Evolutionary conservation across 2,329 filamentous ascomycete genomes (phyloP).

Genomic region (Sporothrix pallida): DNA sequence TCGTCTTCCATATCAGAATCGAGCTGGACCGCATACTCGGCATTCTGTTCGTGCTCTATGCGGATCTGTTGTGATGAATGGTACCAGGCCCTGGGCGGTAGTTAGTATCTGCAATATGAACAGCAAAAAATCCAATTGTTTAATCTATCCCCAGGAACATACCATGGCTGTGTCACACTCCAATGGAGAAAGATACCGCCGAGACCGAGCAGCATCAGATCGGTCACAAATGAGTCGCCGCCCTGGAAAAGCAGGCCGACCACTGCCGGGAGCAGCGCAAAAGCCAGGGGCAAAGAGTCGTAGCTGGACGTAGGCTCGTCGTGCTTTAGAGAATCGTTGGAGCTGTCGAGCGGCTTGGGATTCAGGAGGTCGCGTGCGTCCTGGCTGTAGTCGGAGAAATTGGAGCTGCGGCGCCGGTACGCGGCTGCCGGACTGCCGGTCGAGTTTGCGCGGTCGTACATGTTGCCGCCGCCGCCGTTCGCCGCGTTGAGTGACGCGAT

Average conservation of each 20-base stretch:
- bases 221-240: constrained; percentile 81
- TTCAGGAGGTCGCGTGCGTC: constrained; percentile 75
- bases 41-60: constrained; percentile 54
- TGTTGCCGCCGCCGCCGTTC: neutral
- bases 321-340: constrained; percentile 46
- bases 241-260: constrained; percentile 84
- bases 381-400: constrained; percentile 73
- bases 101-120: neutral
- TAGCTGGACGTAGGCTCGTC: constrained; percentile 68
- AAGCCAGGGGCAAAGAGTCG: constrained; percentile 79
- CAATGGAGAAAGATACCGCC: constrained; percentile 89
- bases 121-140: neutral
- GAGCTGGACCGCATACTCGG: constrained; percentile 52
- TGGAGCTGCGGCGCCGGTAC: constrained; percentile 59
- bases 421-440: constrained; percentile 48
- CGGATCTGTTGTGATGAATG: constrained; percentile 70
- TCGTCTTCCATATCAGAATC: constrained; percentile 43
- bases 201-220: constrained; percentile 78
- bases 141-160: constrained; percentile 42
- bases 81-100: constrained; percentile 69
- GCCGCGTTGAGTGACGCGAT: constrained; percentile 19
- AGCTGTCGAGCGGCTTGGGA: constrained; percentile 48
- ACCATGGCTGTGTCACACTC: constrained; percentile 91
- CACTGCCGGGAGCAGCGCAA: constrained; percentile 85
- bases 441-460: constrained; percentile 40